Base-by-base conservation (phyloP, 306 rosid genomes). In the Erythrophleum fordii region DNA sequence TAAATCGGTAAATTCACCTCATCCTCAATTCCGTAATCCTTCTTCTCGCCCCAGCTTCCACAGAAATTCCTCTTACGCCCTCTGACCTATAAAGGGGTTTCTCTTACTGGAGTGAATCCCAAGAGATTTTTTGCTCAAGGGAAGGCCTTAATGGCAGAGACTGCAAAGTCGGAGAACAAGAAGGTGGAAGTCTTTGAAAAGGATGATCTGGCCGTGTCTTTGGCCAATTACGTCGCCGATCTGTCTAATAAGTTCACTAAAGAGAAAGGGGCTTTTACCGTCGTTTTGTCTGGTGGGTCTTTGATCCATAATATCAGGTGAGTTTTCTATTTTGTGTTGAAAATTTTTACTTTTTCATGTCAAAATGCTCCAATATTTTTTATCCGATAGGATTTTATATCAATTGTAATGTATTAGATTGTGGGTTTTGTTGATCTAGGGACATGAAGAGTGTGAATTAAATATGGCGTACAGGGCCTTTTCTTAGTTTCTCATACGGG, bases 281-380 rank as follows among this genome's bases (percentile, higher is more conserved):
- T 93, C 39, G 93, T 90, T 55, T 73, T 95, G 65, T 95, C 99
- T 17, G 98, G 99, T 71, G 99, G 99, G 41, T 93, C 99, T 22
- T 82, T 95, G 53, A 89, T 95, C 77, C 48, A 69, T 2, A 75
- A 86, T 29, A 90, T 93, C 72, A 52, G 95, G 99, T 91, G 1
- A 74, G 23, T 25, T 68, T 1, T 67, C 26, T 12, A 16, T 6
- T 2, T 11, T 72, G 34, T 20, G 5, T 5, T 26, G 34, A 13
- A 59, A 59, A 26, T 5, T 26, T n/a, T 25, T 59, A 6, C 14
- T 4, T 1, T 59, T 25, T 59, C 66, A 25, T 26, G 5, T 59
- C 25, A 59, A 11, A 59, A 59, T 59, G 37, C 37, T 28, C 31
- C 34, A 23, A 55, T 61, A 18, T 1, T 2, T 37, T 5, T 3